phyloP scores from a whole-genome alignment of 768 basidiomycete genomes.

The Auricularia sp. region DNA sequence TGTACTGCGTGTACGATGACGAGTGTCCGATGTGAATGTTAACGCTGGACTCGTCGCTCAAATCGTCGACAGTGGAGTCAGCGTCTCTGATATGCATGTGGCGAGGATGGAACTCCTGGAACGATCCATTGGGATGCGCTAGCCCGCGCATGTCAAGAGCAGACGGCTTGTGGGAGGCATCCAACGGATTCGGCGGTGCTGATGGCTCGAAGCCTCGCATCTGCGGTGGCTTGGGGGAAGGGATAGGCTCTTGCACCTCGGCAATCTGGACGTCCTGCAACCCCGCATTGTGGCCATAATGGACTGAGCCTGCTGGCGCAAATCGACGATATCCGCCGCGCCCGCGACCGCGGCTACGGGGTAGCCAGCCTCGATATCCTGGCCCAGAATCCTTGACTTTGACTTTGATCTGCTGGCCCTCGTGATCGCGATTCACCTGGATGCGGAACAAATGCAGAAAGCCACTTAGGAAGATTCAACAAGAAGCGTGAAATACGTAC shows the following conservation, averaged over 20 bases:
- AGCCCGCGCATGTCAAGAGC: not conserved
- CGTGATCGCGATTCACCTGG: constrained; percentile 62
- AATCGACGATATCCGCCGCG: constrained; percentile 28
- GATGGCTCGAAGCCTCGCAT: not conserved
- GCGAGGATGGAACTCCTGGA: not conserved
- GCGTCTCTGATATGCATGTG: not conserved
- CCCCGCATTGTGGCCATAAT: not conserved
- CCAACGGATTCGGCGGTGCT: no score
- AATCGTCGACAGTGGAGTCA: not conserved
- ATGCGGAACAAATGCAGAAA: constrained; percentile 5
- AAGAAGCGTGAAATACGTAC: constrained; percentile 24
- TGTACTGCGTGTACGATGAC: not conserved
- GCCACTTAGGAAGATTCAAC: not conserved
- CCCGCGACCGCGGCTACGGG: constrained; percentile 25
- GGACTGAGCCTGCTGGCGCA: not conserved
- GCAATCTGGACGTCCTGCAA: not conserved
- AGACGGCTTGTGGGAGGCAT: no score
- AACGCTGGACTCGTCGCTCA: not conserved
- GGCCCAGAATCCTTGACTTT: constrained; percentile 64
- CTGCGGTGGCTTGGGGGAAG: not conserved
- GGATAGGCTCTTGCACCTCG: not conserved
- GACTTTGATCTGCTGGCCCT: constrained; percentile 65
- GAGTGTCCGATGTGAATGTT: not conserved
- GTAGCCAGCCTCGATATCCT: constrained; percentile 37
- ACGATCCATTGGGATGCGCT: not conserved